A percentile compares a stretch with the other conserved stretches of the same genome.
These are phyloP conservation scores for Secale cereale DNA, from an alignment of 176 grass and related monocot genomes.

Conservation along the genomic window DNA sequence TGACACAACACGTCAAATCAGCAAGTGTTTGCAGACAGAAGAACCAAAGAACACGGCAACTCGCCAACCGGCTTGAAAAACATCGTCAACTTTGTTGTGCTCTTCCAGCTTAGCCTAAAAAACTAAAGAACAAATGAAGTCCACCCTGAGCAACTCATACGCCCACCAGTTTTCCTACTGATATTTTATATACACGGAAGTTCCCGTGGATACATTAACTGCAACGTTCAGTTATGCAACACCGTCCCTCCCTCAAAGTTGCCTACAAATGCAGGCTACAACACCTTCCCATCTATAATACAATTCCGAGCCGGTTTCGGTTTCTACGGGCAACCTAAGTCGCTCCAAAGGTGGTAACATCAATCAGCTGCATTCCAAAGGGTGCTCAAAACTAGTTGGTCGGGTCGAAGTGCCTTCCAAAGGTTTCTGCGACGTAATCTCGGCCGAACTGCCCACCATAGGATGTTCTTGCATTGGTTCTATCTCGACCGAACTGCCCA, in stretches of 20 bases:
- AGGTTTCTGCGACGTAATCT: neutral
- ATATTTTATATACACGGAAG: neutral
- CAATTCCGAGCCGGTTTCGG: neutral
- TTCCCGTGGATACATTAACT: neutral
- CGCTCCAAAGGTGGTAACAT: neutral
- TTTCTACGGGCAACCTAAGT: neutral
- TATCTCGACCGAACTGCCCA: too few relatives aligned
- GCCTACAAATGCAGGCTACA: neutral
- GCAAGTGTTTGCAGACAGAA: neutral
- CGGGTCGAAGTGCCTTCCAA: slow-evolving; percentile 1
- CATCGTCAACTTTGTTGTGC: neutral
- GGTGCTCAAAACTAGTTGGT: slow-evolving; percentile 14
- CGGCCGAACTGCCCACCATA: neutral
- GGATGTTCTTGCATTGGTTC: too few relatives aligned
- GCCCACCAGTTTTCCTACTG: neutral
- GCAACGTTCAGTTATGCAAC: neutral
- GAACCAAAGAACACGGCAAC: neutral
- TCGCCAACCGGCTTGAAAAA: neutral
- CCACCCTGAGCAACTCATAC: neutral
- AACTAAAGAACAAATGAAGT: neutral
- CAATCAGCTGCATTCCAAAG: slow-evolving; percentile 11
- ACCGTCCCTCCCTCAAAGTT: neutral
- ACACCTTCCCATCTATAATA: neutral
- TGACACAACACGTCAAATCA: neutral
- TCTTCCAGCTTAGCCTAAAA: neutral